Base-by-base conservation (phyloP, 2,329 filamentous ascomycete genomes). In the Aureobasidium sp. region DNA sequence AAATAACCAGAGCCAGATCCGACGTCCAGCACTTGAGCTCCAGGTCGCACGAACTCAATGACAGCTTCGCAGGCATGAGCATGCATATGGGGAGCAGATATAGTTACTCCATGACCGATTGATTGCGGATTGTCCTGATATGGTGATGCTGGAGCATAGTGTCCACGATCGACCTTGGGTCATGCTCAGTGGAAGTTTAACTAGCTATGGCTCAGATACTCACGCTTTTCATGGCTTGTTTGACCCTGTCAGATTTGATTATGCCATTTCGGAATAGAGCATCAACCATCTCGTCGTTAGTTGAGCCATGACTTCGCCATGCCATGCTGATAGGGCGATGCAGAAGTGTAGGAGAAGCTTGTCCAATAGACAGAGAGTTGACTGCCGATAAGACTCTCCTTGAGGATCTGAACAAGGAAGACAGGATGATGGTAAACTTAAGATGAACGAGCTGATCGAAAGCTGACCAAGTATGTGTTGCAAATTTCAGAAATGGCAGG, bases 261-360 rank as follows among this genome's bases (percentile, higher is more conserved):
- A 97, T 79, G 3, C 82, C 82, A 68, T 89, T 84, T 44, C 76
- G 80, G 72, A 79, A 86, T 63, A 99, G 81, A 72, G 96, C 96
- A 67, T 87, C 82, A 65, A 97, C 80, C 53, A 99, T 81, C 62
- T 86, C 86, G 44, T 77, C 75, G 73, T 97, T 97, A 32, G 85
- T 84, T 5, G 77, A 76, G 64, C 91, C 93, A 7, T 87, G 89
- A 74, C 89, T 91, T 67, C 85, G 84, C 94, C 94, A 99, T 64
- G 93, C 92, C 94, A 99, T 97, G 64, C 65, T 81, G 64, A 62
- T 17, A 1, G 12, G 43, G 12, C 34, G 55, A 48, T 34, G n/a
- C 17, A 10, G 7, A 10, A 46, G 24, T 9, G 32, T n/a, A 20
- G 37, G 29, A n/a, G 26, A 4, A 17, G 27, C 10, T 34, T 52